These are phyloP conservation scores for Xylaria digitata DNA, from an alignment of 2,329 filamentous ascomycete genomes.

Conservation along the genomic window DNA sequence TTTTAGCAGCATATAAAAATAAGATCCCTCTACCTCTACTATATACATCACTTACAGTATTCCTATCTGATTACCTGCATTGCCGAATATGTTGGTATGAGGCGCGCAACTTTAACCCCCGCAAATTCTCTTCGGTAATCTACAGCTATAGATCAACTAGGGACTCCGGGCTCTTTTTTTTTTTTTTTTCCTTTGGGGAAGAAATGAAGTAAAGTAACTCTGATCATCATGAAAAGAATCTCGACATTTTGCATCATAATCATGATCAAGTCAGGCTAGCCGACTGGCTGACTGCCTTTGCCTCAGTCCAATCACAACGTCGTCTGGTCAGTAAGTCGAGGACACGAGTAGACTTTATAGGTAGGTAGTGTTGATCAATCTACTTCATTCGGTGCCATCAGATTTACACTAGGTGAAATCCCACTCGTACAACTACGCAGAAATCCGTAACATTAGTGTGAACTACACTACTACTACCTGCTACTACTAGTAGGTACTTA, in stretches of 20 bases:
- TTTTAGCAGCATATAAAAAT: slow-evolving; percentile 2
- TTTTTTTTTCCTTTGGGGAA: too few relatives aligned
- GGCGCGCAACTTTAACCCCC: neutral
- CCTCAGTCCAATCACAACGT: slow-evolving; percentile 11
- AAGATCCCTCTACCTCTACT: neutral
- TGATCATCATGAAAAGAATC: neutral
- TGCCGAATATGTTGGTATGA: neutral
- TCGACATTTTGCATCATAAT: neutral
- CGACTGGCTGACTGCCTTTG: neutral
- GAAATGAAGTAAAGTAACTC: neutral
- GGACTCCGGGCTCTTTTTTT: too few relatives aligned
- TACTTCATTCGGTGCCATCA: neutral
- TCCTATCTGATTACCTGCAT: too few relatives aligned
- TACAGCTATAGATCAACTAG: neutral
- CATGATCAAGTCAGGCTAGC: neutral
- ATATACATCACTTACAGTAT: neutral
- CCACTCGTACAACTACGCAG: neutral
- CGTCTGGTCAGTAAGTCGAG: neutral
- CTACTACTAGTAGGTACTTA: neutral
- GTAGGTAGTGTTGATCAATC: neutral
- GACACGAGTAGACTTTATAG: neutral
- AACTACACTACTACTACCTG: too few relatives aligned
- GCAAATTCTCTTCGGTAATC: slow-evolving; percentile 8
- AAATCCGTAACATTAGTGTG: neutral
- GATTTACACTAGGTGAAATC: neutral